These are phyloP conservation scores for Lactarius trivialis DNA, from an alignment of 768 basidiomycete genomes.

Conservation along the genomic window DNA sequence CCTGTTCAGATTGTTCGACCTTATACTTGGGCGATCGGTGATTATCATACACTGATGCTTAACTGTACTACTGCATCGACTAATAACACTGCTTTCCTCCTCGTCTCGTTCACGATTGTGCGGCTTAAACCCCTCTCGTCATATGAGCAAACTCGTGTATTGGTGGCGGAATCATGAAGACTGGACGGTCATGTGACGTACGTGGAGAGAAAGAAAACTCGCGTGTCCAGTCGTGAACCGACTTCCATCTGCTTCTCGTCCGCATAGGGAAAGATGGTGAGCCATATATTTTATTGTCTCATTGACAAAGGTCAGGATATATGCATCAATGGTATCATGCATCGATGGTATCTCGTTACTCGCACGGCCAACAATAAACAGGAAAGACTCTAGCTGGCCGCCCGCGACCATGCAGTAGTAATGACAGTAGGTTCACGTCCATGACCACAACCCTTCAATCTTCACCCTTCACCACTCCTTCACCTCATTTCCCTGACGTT, in stretches of 20 bases:
- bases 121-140: background rate
- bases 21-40: background rate
- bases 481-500: slow-evolving; percentile 6
- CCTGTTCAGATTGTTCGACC: background rate
- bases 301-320: background rate
- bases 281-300: background rate
- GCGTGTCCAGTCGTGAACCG: background rate
- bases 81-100: background rate
- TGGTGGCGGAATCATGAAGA: background rate
- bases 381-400: background rate
- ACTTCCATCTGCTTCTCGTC: background rate
- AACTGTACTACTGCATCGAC: background rate
- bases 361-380: background rate
- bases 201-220: background rate
- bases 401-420: background rate
- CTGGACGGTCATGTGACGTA: background rate
- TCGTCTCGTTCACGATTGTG: background rate
- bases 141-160: background rate
- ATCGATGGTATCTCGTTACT: background rate
- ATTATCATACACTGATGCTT: background rate
- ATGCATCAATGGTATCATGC: background rate
- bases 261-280: background rate
- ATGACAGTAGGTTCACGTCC: background rate
- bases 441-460: background rate
- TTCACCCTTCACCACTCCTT: background rate